Evolutionary conservation across 2,329 filamentous ascomycete species (phyloP).

Genomic region (Pezizomycotina sp.): DNA sequence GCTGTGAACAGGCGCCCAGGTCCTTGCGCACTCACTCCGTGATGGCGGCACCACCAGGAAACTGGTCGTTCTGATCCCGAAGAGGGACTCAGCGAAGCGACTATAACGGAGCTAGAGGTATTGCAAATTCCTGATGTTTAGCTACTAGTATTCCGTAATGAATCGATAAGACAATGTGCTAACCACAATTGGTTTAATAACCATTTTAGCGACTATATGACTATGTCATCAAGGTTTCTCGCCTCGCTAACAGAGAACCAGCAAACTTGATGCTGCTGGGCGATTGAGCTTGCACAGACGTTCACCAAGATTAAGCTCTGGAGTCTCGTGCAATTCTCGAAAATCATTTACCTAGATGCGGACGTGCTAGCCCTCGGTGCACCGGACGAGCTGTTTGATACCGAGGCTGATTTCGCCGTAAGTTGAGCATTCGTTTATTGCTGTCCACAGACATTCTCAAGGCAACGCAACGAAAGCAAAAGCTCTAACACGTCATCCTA

Average conservation of each 20-base stretch:
- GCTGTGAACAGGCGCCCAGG: slow-evolving; percentile 54
- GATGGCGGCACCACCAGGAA: slow-evolving; percentile 78
- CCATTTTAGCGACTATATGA: slow-evolving; percentile 57
- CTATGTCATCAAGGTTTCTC: slow-evolving; percentile 68
- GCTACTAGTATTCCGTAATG: slow-evolving; percentile 15
- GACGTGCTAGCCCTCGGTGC: slow-evolving; percentile 83
- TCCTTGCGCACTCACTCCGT: slow-evolving; percentile 83
- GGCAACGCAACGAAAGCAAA: not conserved
- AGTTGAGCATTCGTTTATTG: no score
- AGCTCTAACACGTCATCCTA: slow-evolving; percentile 30
- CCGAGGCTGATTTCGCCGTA: slow-evolving; percentile 42
- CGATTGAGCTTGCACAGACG: slow-evolving; percentile 69
- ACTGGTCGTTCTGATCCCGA: slow-evolving; percentile 65
- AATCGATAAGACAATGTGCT: not conserved
- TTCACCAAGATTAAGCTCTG: slow-evolving; percentile 96
- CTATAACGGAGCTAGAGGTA: slow-evolving; percentile 64
- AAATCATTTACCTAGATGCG: slow-evolving; percentile 86
- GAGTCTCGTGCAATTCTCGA: slow-evolving; percentile 76
- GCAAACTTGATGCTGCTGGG: slow-evolving; percentile 85
- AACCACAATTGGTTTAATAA: not conserved
- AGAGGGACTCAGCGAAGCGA: slow-evolving; percentile 58
- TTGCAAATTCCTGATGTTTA: slow-evolving; percentile 21
- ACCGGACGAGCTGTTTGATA: slow-evolving; percentile 77
- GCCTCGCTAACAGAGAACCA: slow-evolving; percentile 58
- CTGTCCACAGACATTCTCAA: no score